Conservation (phyloP, 108 stramenopile genomes). For the Fistulifera solaris region DNA sequence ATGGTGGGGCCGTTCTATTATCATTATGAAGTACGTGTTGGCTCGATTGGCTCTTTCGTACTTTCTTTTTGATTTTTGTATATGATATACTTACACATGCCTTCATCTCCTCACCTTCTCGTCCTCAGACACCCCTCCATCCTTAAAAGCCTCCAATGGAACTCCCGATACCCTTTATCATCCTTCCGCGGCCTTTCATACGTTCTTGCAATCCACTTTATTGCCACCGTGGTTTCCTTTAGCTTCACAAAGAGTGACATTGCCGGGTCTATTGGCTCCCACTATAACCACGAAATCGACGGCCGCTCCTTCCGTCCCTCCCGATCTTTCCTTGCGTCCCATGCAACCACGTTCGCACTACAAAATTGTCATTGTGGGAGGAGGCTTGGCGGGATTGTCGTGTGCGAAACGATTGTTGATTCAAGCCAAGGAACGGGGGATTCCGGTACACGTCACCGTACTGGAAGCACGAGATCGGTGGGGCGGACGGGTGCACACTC, state of each 20-base stretch:
- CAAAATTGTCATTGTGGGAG: conserved; percentile 46
- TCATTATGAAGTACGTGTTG: conserved; percentile 30
- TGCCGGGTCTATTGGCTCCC: conserved; percentile 34
- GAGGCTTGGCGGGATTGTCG: conserved; percentile 44
- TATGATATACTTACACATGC: neutral
- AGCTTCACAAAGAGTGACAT: conserved; percentile 14
- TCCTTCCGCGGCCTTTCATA: conserved; percentile 33
- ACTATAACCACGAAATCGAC: conserved; percentile 14
- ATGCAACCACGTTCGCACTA: conserved; percentile 37
- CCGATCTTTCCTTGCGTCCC: conserved; percentile 14
- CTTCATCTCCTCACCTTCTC: no score
- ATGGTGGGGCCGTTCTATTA: conserved; percentile 38
- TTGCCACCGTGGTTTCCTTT: conserved; percentile 50
- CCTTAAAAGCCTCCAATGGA: neutral
- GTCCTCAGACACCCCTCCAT: neutral
- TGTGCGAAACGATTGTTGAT: conserved; percentile 34
- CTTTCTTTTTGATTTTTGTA: neutral
- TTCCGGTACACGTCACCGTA: conserved; percentile 35
- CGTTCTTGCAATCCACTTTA: conserved; percentile 33
- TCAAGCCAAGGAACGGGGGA: conserved; percentile 16
- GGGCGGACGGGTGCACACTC: conserved; percentile 44
- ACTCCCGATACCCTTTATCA: neutral
- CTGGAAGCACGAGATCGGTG: conserved; percentile 35
- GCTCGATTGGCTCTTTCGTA: neutral
- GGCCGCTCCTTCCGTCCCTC: neutral